Evolutionary conservation across 2,329 filamentous ascomycete species (phyloP).

Genomic region (Ascochyta pisi): DNA sequence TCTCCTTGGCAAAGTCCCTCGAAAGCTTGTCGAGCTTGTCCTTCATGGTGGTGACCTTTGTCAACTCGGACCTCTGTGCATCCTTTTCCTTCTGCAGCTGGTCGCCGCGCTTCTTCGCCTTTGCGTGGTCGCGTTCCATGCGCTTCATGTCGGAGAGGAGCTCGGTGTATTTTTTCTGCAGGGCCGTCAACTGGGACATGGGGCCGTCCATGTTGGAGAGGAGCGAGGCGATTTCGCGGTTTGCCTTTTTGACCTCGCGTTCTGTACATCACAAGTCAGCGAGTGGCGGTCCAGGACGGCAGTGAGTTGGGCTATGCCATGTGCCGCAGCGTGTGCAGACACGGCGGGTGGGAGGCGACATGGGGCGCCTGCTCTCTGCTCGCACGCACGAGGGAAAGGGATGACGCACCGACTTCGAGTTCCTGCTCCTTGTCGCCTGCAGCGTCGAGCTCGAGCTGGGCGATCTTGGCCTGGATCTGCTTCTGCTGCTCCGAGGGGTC

Average conservation of each 20-base stretch:
- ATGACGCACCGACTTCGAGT: constrained; percentile 80
- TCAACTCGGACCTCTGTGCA: constrained; percentile 83
- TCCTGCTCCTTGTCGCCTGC: constrained; percentile 95
- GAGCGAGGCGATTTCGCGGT: constrained; percentile 85
- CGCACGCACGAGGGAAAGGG: not conserved
- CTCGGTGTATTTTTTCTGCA: constrained; percentile 91
- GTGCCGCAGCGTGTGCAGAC: constrained; percentile 7
- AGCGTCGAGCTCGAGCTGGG: constrained; percentile 91
- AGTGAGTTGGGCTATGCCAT: constrained; percentile 6
- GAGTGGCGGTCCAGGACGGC: constrained; percentile 16
- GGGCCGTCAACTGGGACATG: constrained; percentile 86
- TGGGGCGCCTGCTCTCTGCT: not conserved
- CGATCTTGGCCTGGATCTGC: constrained; percentile 89
- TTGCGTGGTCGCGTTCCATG: constrained; percentile 89
- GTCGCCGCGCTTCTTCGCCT: constrained; percentile 94
- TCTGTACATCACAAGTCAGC: constrained; percentile 62
- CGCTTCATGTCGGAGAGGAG: constrained; percentile 94
- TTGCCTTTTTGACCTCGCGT: constrained; percentile 92
- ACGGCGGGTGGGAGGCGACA: constrained; percentile 13
- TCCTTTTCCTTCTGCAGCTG: constrained; percentile 97
- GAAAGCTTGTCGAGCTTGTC: constrained; percentile 98
- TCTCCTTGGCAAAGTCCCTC: constrained; percentile 91
- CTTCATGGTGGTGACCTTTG: constrained; percentile 88
- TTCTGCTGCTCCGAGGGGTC: constrained; percentile 92
- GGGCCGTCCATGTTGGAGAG: constrained; percentile 89